These are phyloP conservation scores for Fusarium nodosum DNA, from an alignment of 2,329 filamentous ascomycete species.

Conservation along the genomic window DNA sequence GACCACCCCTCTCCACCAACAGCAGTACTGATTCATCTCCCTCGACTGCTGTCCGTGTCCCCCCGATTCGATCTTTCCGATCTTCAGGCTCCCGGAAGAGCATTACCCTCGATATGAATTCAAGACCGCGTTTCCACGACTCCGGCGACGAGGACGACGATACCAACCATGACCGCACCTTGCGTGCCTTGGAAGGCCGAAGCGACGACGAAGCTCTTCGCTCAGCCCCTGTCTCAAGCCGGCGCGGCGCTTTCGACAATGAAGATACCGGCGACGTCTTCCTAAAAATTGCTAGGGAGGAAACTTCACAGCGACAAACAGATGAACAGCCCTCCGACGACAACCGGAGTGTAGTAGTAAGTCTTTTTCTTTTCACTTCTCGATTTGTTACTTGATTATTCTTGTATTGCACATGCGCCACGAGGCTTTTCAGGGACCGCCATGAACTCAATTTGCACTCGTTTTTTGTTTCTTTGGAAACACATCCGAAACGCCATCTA, in stretches of 20 bases:
- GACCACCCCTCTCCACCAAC: conserved; percentile 54
- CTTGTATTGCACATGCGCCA: conserved; percentile 7
- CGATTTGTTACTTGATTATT: conserved; percentile 21
- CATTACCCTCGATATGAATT: conserved; percentile 66
- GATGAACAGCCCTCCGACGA: conserved; percentile 55
- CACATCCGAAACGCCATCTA: conserved; percentile 11
- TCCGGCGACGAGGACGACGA: conserved; percentile 60
- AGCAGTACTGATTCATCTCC: conserved; percentile 52
- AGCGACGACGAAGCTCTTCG: conserved; percentile 50
- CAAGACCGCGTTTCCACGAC: conserved; percentile 60
- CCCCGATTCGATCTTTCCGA: conserved; percentile 69
- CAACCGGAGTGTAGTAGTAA: conserved; percentile 61
- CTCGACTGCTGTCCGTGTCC: conserved; percentile 58
- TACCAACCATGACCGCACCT: conserved; percentile 63
- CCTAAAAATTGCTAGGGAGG: conserved; percentile 70
- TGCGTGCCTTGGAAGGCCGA: conserved; percentile 65
- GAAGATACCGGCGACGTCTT: conserved; percentile 72
- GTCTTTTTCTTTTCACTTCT: conserved; percentile 49
- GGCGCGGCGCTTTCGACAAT: conserved; percentile 54
- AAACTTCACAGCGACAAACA: conserved; percentile 57
- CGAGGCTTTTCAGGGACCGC: conserved; percentile 10
- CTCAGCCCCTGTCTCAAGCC: conserved; percentile 58
- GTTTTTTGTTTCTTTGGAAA: conserved; percentile 4
- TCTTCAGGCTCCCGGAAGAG: conserved; percentile 70
- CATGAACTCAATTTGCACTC: conserved; percentile 4